Evolutionary conservation across 75 land plant genomes (phyloP).

Genomic region (Picea glauca): DNA sequence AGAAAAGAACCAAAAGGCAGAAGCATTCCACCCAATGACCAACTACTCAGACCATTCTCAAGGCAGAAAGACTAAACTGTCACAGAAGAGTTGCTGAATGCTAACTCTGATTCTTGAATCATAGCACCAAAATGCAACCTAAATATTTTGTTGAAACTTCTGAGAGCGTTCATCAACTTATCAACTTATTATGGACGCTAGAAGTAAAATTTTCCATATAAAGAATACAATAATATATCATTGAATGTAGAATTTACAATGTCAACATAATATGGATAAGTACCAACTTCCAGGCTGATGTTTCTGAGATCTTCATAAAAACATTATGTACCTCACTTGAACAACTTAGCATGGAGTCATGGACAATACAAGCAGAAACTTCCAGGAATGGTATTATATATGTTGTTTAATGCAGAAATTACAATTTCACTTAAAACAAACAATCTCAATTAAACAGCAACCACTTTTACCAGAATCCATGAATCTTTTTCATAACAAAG

Average conservation of each 20-base stretch:
- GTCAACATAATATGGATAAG: no score
- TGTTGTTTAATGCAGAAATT: neutral
- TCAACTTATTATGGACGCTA: no score
- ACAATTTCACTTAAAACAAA: neutral
- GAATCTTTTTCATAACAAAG: neutral
- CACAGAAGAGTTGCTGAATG: neutral
- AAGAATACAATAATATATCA: no score
- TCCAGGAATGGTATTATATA: neutral
- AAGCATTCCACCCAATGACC: neutral
- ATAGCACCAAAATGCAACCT: neutral
- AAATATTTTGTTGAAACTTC: neutral
- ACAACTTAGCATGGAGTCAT: neutral
- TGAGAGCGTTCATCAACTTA: neutral
- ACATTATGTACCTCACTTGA: neutral
- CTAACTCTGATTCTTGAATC: neutral
- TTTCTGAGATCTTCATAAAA: neutral
- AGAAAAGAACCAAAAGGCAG: neutral
- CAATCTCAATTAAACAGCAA: neutral
- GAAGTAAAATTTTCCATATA: no score
- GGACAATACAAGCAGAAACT: neutral
- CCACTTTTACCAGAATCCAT: neutral
- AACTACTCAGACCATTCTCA: neutral
- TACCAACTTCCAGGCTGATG: no score
- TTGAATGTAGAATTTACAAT: no score
- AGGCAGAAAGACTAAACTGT: neutral